Evolutionary conservation across 176 grass and related monocot genomes (phyloP).

Genomic region (Rhynchospora breviuscula): DNA sequence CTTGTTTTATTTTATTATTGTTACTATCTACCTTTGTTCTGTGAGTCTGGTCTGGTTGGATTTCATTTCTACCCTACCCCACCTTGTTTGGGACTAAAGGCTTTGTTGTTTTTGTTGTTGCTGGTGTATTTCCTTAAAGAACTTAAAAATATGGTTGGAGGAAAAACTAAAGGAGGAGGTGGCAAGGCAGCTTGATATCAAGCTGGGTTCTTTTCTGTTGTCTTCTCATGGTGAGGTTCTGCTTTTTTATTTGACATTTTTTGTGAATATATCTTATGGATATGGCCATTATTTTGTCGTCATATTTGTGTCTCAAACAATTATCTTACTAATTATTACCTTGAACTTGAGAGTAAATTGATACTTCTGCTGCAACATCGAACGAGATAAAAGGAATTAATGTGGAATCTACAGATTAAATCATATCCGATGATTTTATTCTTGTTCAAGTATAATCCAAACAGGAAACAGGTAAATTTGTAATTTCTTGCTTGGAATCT

Average conservation of each 20-base stretch:
- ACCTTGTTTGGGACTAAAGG: too few species aligned
- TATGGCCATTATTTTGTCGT: neutral
- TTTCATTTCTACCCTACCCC: too few species aligned
- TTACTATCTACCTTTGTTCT: too few species aligned
- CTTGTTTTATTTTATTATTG: slow-evolving; percentile 13
- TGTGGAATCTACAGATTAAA: neutral
- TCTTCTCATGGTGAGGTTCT: slow-evolving; percentile 42
- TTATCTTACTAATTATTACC: neutral
- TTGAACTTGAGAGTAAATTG: neutral
- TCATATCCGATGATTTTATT: neutral
- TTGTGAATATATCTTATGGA: neutral
- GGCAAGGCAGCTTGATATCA: slow-evolving; percentile 32
- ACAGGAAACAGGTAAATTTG: neutral
- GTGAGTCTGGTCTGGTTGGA: too few species aligned
- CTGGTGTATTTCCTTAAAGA: slow-evolving; percentile 19
- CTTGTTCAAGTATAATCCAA: neutral
- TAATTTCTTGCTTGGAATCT: slow-evolving; percentile 2
- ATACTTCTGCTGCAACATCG: neutral
- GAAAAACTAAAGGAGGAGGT: slow-evolving; percentile 40
- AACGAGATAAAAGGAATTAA: neutral
- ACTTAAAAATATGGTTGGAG: slow-evolving; percentile 51
- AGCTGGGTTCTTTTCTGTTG: slow-evolving; percentile 32
- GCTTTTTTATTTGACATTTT: neutral
- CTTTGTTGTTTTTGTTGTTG: too few species aligned
- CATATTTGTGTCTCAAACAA: neutral